Percentiles rank a stretch among this genome's conserved stretches.
Evolutionary conservation across 1,284 basidiomycete genomes (phyloP).

Genomic region (Cystobasidiaceae sp.): DNA sequence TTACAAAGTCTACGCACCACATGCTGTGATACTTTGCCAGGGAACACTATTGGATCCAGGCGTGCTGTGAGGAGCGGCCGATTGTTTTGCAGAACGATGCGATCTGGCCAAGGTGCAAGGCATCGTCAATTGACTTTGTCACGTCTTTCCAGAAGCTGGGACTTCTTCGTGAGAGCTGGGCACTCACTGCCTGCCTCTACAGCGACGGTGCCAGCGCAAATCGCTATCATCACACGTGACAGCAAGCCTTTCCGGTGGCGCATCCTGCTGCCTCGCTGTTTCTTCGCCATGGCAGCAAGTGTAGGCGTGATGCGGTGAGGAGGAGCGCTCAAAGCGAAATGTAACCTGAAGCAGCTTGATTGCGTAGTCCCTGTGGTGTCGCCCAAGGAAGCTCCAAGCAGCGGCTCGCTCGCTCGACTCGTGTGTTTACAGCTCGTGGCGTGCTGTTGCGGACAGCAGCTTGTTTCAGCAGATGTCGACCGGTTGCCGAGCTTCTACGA

Average conservation of each 20-base stretch:
- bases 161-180: background rate
- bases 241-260: background rate
- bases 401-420: too few species aligned
- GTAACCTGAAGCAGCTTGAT: too few species aligned
- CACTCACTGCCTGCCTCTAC: constrained; percentile 11
- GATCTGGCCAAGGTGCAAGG: background rate
- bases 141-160: background rate
- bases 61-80: constrained; percentile 15
- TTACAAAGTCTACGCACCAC: background rate
- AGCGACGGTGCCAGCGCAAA: background rate
- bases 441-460: too few species aligned
- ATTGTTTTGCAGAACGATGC: constrained; percentile 20
- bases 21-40: constrained; percentile 24
- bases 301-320: too few species aligned
- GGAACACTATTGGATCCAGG: constrained; percentile 23
- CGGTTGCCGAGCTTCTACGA: too few species aligned
- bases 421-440: too few species aligned
- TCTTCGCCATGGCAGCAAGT: too few species aligned
- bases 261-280: too few species aligned
- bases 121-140: background rate
- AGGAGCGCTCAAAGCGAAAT: too few species aligned
- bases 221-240: constrained; percentile 6
- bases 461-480: too few species aligned
- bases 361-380: too few species aligned
- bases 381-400: too few species aligned